Evolutionary conservation across 371 early-diverging fungal genomes (phyloP), one percentile per base, ranked within the genome.

Genomic region (Mortierella sp.): DNA sequence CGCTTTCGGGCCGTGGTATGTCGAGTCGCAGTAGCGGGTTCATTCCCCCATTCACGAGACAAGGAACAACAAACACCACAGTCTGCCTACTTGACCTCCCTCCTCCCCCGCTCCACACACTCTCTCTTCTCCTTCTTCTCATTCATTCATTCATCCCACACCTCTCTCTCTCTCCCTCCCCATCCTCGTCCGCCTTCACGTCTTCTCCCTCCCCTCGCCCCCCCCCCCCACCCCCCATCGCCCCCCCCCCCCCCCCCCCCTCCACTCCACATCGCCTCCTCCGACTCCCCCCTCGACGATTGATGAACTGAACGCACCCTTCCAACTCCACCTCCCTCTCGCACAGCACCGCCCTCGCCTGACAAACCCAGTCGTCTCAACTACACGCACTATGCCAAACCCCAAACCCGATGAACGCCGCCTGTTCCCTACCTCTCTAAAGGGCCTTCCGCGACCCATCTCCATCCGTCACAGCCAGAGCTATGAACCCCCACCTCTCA

Each of bases 381-480:
- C n/a, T n/a, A n/a, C n/a, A n/a, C n/a, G n/a, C n/a, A n/a, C n/a
- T 61, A 72, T 66, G 67, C 42, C 61, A 27, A 58, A 65, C 66
- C 55, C 55, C 41, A 60, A 55, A 52, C 58, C 49, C 48, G 43
- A 58, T 61, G 61, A 61, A 0, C 61, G 52, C 42, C 52, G 28
- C 26, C 60, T 58, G 51, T 54, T 28, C 10, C 39, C 45, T 21
- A 12, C 49, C 9, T 46, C 55, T 9, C 41, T 61, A 10, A 72
- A 63, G 47, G 73, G 63, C 16, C 67, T 67, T 9, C 67, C 73
- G 7, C 67, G 67, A 19, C 73, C 67, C 3, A 47, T 72, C 31
- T 76, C 71, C 41, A 63, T 70, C 56, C 71, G 66, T 26, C 71
- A 76, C 53, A 70, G 71, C 31, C 71, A 69, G 54, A 69, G 62